Base-by-base conservation (phyloP, 805 yeast species). In the Candida parachauliodes region DNA sequence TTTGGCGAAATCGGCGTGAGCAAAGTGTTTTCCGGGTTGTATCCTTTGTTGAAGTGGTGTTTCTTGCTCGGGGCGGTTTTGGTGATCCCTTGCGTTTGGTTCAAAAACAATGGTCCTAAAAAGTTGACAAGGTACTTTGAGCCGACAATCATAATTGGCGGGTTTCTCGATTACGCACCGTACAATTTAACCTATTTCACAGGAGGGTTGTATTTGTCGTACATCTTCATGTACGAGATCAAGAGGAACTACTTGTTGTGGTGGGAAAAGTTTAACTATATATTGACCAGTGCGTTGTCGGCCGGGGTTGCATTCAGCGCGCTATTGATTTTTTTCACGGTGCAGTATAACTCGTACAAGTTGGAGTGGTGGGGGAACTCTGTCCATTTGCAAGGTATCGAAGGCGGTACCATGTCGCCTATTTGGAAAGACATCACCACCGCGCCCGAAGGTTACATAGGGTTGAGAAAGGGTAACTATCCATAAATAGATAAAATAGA, bases 221-320 rank as follows among this genome's bases (percentile, higher is more conserved):
- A 69, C 44, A 35, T 68, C 4, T 82, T 81, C 62, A 78, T 77
- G 62, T 77, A 70, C 57, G 66, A 67, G 49, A 59, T 79, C 48
- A 70, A 74, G 47, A 60, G 65, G 42, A 60, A 66, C 47, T 73
- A 73, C 54, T 51, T 70, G 32, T 55, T 66, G 16, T 73, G 83
- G 84, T 82, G 84, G 88, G 79, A 81, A 28, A 82, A 81, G 55
- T 83, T 83, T 56, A 81, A 81, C 54, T 81, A 79, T 51, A 68
- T 81, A 16, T 55, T 81, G 36, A 65, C 80, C 17, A 72, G 81
- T 36, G 83, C 76, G 1, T 58, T 80, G 19, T 59, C 71, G 7
- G 76, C 83, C 1, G 86, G 84, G n/a, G 73, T 78, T 14, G 85
- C 84, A 2, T 68, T 79, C 44, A 64, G 79, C 41, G 73, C 82